These are phyloP conservation scores for Aegilops tauschii DNA, from an alignment of 176 grass and related monocot genomes.

Conservation along the genomic window DNA sequence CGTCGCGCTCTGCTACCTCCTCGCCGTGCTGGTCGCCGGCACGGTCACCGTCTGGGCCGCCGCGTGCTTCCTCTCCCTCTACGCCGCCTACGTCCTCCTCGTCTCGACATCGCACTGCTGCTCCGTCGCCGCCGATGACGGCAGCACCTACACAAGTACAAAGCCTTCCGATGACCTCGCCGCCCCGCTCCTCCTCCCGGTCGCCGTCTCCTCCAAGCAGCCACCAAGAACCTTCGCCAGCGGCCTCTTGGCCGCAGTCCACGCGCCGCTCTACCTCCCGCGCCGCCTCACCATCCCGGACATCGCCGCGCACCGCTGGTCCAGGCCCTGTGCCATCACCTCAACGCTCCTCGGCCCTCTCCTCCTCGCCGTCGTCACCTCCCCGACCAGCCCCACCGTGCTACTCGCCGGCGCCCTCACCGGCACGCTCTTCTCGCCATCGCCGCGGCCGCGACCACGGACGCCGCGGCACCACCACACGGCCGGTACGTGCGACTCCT, in stretches of 20 bases:
- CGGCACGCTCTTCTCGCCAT: conserved; percentile 21
- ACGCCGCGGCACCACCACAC: background rate
- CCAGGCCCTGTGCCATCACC: conserved; percentile 20
- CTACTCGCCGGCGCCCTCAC: background rate
- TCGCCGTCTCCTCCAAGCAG: background rate
- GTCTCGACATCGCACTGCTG: conserved; percentile 68
- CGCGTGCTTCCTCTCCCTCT: conserved; percentile 69
- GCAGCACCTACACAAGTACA: background rate
- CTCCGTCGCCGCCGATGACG: background rate
- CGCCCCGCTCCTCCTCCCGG: conserved; percentile 18
- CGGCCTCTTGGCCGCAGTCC: conserved; percentile 10
- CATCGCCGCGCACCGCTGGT: conserved; percentile 59
- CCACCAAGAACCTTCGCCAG: background rate
- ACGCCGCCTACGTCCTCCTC: conserved; percentile 62
- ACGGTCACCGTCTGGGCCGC: conserved; percentile 58
- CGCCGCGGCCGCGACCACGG: background rate
- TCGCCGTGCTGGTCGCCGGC: conserved; percentile 55
- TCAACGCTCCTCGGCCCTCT: conserved; percentile 32
- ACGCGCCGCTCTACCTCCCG: conserved; percentile 63
- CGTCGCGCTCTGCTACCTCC: conserved; percentile 54
- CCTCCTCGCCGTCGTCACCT: conserved; percentile 26
- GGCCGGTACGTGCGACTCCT: background rate
- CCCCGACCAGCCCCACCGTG: background rate
- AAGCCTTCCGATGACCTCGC: background rate
- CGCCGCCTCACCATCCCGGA: conserved; percentile 76